Evolutionary conservation across 768 basidiomycete species (phyloP).

Genomic region (Leccinum variicolor): DNA sequence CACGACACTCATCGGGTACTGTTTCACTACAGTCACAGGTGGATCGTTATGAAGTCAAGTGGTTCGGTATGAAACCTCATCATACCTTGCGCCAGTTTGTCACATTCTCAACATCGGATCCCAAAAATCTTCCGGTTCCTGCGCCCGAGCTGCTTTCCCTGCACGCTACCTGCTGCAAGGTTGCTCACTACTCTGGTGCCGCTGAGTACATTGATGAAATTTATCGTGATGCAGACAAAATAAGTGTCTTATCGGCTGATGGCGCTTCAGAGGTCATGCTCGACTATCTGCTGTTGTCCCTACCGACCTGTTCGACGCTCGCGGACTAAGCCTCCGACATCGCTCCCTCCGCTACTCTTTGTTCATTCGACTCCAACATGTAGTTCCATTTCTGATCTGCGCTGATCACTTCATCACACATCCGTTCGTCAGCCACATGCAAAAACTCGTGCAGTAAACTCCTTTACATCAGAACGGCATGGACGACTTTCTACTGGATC

Average conservation of each 20-base stretch:
- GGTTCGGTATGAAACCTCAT: neutral
- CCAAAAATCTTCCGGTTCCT: constrained; percentile 13
- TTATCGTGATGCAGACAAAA: constrained; percentile 3
- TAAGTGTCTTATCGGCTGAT: neutral
- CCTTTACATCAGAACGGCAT: too few relatives aligned
- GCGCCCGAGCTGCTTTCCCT: constrained; percentile 9
- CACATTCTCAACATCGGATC: constrained; percentile 3
- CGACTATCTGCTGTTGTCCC: neutral
- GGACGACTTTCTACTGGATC: neutral
- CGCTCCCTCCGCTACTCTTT: too few relatives aligned
- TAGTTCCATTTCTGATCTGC: neutral
- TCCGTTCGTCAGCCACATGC: too few relatives aligned
- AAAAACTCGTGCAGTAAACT: too few relatives aligned
- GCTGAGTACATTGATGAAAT: constrained; percentile 16
- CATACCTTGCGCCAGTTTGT: neutral
- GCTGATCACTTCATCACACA: neutral
- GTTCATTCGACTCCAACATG: too few relatives aligned
- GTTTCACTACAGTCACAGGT: neutral
- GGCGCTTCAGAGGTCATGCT: constrained; percentile 1
- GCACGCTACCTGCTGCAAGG: constrained; percentile 23
- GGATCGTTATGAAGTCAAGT: constrained; percentile 7
- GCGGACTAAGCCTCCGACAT: too few relatives aligned
- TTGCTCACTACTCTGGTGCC: constrained; percentile 25
- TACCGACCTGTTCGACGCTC: neutral
- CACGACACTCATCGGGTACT: neutral